Evolutionary conservation across 2,329 filamentous ascomycete species (phyloP).

Genomic region (Scedosporium boydii): DNA sequence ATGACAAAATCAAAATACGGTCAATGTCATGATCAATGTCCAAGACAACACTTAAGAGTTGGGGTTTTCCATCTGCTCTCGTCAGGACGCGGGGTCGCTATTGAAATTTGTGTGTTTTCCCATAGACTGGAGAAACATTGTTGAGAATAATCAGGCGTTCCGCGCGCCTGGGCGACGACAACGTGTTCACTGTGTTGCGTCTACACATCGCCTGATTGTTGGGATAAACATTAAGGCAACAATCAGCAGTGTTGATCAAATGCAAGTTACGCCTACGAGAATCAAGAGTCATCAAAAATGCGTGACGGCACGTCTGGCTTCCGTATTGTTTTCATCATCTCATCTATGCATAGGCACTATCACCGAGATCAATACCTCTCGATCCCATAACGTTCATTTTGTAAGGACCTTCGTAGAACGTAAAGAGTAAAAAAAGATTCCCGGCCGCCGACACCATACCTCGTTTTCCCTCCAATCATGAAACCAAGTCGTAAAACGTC

Average conservation of each 20-base stretch:
- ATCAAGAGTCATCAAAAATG: not conserved
- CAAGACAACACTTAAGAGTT: no score
- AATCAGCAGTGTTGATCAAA: not conserved
- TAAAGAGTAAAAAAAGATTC: constrained; percentile 1
- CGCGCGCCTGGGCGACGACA: no score
- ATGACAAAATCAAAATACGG: no score
- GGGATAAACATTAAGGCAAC: no score
- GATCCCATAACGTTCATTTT: not conserved
- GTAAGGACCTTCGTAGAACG: not conserved
- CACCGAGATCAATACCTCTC: not conserved
- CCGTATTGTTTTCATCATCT: constrained; percentile 1
- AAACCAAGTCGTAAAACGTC: constrained; percentile 7
- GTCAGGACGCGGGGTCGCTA: no score
- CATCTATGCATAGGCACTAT: constrained; percentile 4
- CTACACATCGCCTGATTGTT: no score
- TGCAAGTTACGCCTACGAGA: not conserved
- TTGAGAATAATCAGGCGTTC: no score
- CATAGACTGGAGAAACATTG: no score
- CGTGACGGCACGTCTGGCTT: constrained; percentile 1
- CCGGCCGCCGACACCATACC: constrained; percentile 6
- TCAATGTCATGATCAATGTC: no score
- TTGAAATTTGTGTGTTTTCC: no score
- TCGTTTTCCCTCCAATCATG: constrained; percentile 1
- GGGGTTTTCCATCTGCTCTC: no score
- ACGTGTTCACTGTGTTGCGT: no score